Evolutionary conservation across 192 early-diverging fungal genomes (phyloP).

Genomic region (Entophlyctis helioformis): DNA sequence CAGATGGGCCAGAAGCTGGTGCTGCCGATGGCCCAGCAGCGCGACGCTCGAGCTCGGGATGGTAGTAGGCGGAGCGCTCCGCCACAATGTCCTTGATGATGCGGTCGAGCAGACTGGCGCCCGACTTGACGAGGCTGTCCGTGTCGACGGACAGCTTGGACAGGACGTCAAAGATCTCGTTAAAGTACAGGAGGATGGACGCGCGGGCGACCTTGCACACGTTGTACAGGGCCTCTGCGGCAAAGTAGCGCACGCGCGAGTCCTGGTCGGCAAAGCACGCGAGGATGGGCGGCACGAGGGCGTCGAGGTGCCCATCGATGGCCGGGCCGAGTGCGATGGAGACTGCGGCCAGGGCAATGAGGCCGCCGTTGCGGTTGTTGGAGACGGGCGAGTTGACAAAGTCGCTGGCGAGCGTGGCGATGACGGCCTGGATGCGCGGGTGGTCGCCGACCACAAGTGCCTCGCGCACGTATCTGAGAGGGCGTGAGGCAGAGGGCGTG

Average conservation of each 20-base stretch:
- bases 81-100: slow-evolving; percentile 95
- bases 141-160: slow-evolving; percentile 82
- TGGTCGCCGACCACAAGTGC: slow-evolving; percentile 2
- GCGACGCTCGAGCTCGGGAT: slow-evolving; percentile 7
- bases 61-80: slow-evolving; percentile 71
- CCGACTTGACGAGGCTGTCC: slow-evolving; percentile 85
- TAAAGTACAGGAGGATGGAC: slow-evolving; percentile 82
- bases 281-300: slow-evolving; percentile 87
- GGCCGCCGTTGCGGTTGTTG: slow-evolving; percentile 82
- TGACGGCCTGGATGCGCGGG: slow-evolving; percentile 36
- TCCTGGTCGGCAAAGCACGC: slow-evolving; percentile 88
- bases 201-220: slow-evolving; percentile 91
- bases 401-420: too few species aligned
- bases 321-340: slow-evolving; percentile 75
- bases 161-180: slow-evolving; percentile 94
- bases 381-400: slow-evolving; percentile 80
- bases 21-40: too few species aligned
- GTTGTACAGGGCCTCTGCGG: slow-evolving; percentile 97
- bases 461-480: slow-evolving; percentile 21
- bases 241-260: slow-evolving; percentile 90
- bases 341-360: slow-evolving; percentile 78
- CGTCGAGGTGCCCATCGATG: slow-evolving; percentile 42
- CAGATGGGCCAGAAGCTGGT: neutral
- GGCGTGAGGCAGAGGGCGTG: neutral
- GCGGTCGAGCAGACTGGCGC: slow-evolving; percentile 85